Evolutionary conservation across 2,329 filamentous ascomycete genomes (phyloP), one percentile per base, ranked within the genome.

Genomic region (Exophiala sp.): DNA sequence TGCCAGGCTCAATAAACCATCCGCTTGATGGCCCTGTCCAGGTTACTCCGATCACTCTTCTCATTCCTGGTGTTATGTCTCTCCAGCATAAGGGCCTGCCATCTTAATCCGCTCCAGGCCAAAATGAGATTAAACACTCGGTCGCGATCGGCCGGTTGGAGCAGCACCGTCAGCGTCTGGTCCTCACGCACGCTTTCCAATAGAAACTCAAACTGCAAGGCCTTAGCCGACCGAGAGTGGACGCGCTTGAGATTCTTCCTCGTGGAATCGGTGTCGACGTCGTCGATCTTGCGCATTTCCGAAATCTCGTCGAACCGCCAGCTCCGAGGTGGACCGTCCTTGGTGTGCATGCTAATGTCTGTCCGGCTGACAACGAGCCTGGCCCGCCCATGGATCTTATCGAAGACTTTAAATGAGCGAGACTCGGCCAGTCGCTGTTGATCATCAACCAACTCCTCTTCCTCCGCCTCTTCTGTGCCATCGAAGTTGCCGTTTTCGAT

Each of bases 81-180:
- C 35, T 59, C 52, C 48, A 58, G 51, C 14, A 47, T 48, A 37
- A 60, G 37, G 22, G 53, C 51, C 38, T 59, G 58, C 61, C 61
- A 63, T 19, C 46, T 48, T 43, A 52, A 35, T 16, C 53, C 58
- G 39, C 56, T 60, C 59, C 57, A 60, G 2, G 58, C 60, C 14
- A 62, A 42, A 14, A 62, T 50, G 6, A 62, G 38, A 23, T 61
- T 60, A 38, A 63, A 62, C 19, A 59, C 52, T 41, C 62, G 55
- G 39, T 62, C 59, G 6, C 61, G 55, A 41, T 62, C 54, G 3
- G 49, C 54, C 2, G 44, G 43, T 23, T 46, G 43, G 7, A 57
- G 39, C 2, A 57, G 29, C 8, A 58, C 8, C 4, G 48, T 54
- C 18, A 55, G 10, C 21, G 42, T 34, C 35, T 23, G 27, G 24